phyloP scores from a whole-genome alignment of 1,284 basidiomycete genomes.

The Puccinia coronata region DNA sequence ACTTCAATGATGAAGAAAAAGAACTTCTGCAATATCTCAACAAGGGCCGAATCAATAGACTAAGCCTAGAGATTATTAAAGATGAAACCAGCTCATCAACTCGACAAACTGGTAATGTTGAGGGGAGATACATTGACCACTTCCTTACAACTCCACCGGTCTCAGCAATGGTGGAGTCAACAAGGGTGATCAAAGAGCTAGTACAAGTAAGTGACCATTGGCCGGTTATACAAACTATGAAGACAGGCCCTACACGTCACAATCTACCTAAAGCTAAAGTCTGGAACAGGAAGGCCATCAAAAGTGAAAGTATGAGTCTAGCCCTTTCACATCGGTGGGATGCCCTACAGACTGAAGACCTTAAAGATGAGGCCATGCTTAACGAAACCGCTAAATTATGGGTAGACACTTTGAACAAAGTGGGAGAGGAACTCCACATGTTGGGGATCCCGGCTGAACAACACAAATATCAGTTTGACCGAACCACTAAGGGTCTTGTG shows the following conservation, averaged over 20 bases:
- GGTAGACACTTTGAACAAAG: not conserved
- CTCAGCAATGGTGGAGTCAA: not conserved
- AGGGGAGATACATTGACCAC: not conserved
- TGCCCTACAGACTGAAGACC: not conserved
- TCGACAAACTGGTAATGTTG: too few species aligned
- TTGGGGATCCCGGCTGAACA: too few species aligned
- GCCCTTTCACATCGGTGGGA: slow-evolving; percentile 7
- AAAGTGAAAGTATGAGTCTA: not conserved
- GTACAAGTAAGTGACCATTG: not conserved
- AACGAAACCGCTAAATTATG: too few species aligned
- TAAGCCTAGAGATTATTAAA: too few species aligned
- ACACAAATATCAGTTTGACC: too few species aligned
- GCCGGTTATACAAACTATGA: not conserved
- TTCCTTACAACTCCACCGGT: not conserved
- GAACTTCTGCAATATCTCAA: not conserved
- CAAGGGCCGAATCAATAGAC: too few species aligned
- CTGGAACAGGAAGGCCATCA: slow-evolving; percentile 1
- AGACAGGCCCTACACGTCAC: too few species aligned
- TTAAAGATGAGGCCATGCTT: not conserved
- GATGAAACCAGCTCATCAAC: not conserved
- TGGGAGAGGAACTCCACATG: not conserved
- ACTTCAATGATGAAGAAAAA: not conserved
- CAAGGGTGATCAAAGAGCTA: not conserved
- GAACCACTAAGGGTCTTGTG: too few species aligned
- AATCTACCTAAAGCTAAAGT: not conserved